Conservation (phyloP, 192 early-diverging fungal genomes). For the Coemansia sp. region DNA sequence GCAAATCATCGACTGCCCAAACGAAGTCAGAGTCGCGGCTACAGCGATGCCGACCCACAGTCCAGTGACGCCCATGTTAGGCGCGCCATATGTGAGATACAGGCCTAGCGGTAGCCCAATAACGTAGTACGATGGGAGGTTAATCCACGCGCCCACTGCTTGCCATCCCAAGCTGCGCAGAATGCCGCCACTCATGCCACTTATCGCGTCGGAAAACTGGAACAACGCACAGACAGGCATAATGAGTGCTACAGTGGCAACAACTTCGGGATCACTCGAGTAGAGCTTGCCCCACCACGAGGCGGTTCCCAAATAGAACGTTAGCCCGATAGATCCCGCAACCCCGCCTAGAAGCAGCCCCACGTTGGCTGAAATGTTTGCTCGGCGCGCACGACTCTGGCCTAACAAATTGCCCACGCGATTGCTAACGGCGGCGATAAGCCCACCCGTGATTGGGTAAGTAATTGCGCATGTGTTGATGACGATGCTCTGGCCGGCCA, state of each 20-base stretch:
- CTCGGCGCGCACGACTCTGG: constrained; percentile 33
- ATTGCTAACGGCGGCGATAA: constrained; percentile 54
- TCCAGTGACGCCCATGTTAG: constrained; percentile 33
- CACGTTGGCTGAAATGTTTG: constrained; percentile 25
- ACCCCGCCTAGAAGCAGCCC: constrained; percentile 17
- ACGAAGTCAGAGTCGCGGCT: constrained; percentile 28
- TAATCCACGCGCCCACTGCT: constrained; percentile 53
- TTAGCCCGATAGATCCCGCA: constrained; percentile 16
- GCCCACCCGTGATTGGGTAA: constrained; percentile 56
- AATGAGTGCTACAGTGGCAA: constrained; percentile 64
- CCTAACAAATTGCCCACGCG: constrained; percentile 57
- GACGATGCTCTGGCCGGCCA: constrained; percentile 59
- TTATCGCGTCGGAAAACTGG: constrained; percentile 62
- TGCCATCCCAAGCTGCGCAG: constrained; percentile 58
- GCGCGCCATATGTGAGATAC: constrained; percentile 47
- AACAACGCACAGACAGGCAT: constrained; percentile 75
- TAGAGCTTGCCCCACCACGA: constrained; percentile 57
- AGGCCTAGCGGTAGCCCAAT: constrained; percentile 58
- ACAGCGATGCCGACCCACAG: constrained; percentile 48
- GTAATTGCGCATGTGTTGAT: constrained; percentile 53
- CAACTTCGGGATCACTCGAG: constrained; percentile 66
- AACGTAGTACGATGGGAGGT: constrained; percentile 55
- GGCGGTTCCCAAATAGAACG: constrained; percentile 10
- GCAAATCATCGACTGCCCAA: constrained; percentile 30
- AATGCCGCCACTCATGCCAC: constrained; percentile 59